Conservation (phyloP, 768 basidiomycete genomes). For the Boletus huronensis region DNA sequence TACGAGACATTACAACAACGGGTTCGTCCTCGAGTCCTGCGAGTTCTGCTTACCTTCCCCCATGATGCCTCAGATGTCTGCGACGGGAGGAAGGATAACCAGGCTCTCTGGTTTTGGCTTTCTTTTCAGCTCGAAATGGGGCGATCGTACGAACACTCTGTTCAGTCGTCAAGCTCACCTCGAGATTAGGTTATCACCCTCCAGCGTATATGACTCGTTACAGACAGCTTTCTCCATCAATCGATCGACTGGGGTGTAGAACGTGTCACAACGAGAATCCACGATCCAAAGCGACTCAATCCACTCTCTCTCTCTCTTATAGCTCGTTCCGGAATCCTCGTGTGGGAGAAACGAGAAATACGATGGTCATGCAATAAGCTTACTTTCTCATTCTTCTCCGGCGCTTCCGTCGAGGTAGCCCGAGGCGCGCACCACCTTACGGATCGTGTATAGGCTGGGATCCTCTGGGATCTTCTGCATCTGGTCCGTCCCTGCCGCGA, state of each 20-base stretch:
- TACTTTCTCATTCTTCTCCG: neutral
- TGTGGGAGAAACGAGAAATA: neutral
- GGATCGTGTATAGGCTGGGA: neutral
- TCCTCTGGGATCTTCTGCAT: neutral
- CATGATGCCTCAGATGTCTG: neutral
- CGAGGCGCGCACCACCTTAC: neutral
- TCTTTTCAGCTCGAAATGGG: no score
- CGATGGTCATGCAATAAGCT: neutral
- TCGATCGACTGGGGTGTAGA: neutral
- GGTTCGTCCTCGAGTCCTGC: neutral
- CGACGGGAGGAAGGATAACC: neutral
- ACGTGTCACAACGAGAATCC: neutral
- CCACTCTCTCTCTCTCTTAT: neutral
- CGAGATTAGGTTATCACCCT: neutral
- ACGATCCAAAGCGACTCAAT: neutral
- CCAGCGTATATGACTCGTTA: neutral
- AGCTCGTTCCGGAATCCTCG: neutral
- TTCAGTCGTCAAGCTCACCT: neutral
- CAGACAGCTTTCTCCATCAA: no score
- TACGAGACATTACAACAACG: neutral
- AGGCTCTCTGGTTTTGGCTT: neutral
- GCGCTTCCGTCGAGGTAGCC: neutral
- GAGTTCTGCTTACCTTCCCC: neutral
- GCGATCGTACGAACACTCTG: neutral
- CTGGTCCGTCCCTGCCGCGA: neutral